A percentile compares a stretch with the other conserved stretches of the same genome.
Conservation (phyloP, 2,329 filamentous ascomycete genomes). For the Akanthomyces muscarius region DNA sequence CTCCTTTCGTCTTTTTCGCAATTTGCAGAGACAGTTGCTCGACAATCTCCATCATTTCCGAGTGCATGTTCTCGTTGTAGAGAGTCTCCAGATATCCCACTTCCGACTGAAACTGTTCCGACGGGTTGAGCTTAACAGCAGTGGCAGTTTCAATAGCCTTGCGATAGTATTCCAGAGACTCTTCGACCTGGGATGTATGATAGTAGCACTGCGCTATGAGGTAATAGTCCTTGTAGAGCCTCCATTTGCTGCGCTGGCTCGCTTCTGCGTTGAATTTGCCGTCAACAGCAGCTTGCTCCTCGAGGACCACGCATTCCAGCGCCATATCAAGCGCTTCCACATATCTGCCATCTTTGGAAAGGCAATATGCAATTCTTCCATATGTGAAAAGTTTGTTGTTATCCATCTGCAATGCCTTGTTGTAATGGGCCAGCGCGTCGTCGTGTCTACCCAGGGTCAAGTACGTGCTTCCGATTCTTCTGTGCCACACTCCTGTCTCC, state of each 20-base stretch:
- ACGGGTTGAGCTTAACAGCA: constrained; percentile 24
- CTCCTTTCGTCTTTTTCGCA: constrained; percentile 23
- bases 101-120: constrained; percentile 36
- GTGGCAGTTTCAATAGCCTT: constrained; percentile 33
- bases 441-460: constrained; percentile 33
- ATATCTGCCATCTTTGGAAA: constrained; percentile 34
- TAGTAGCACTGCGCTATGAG: constrained; percentile 36
- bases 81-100: constrained; percentile 35
- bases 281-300: constrained; percentile 28
- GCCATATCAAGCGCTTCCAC: constrained; percentile 33
- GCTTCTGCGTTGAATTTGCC: constrained; percentile 25
- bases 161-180: constrained; percentile 33
- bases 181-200: constrained; percentile 29
- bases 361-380: constrained; percentile 40
- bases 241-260: constrained; percentile 32
- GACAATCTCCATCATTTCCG: constrained; percentile 34
- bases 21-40: constrained; percentile 29
- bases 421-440: constrained; percentile 34
- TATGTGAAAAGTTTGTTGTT: constrained; percentile 35
- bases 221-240: constrained; percentile 39
- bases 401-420: constrained; percentile 35
- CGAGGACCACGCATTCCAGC: constrained; percentile 35
- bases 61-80: constrained; percentile 34
- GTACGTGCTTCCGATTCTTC: constrained; percentile 39
- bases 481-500: constrained; percentile 35